Evolutionary conservation across 805 yeast species (phyloP).

Genomic region (Metschnikowia dekortorum): DNA sequence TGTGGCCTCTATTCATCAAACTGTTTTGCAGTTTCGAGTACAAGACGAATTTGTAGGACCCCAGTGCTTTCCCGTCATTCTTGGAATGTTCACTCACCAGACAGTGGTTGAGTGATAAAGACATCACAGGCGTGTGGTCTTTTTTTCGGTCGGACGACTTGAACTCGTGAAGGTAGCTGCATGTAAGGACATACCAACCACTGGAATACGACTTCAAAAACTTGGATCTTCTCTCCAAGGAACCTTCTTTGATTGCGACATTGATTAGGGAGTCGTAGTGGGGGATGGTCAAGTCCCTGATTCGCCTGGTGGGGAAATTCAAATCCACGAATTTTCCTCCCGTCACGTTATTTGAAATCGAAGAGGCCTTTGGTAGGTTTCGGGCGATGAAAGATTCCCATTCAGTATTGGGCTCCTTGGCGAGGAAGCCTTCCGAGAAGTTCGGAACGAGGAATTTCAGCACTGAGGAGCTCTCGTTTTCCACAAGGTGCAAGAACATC

Average conservation of each 20-base stretch:
- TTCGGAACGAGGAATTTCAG: slow-evolving; percentile 62
- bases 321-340: slow-evolving; percentile 40
- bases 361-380: slow-evolving; percentile 43
- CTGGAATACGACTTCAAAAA: slow-evolving; percentile 85
- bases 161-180: slow-evolving; percentile 86
- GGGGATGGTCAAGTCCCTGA: slow-evolving; percentile 56
- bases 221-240: slow-evolving; percentile 85
- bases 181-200: slow-evolving; percentile 89
- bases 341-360: slow-evolving; percentile 21
- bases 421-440: slow-evolving; percentile 51
- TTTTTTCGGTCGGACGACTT: slow-evolving; percentile 75
- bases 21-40: slow-evolving; percentile 69
- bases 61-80: slow-evolving; percentile 54
- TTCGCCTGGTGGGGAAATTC: slow-evolving; percentile 32
- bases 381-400: slow-evolving; percentile 81
- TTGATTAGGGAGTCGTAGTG: slow-evolving; percentile 68
- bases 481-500: slow-evolving; percentile 64
- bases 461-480: slow-evolving; percentile 69
- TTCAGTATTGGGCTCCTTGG: slow-evolving; percentile 76
- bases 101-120: slow-evolving; percentile 74
- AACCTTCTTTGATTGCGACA: slow-evolving; percentile 63
- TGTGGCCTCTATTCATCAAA: slow-evolving; percentile 74
- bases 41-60: slow-evolving; percentile 72
- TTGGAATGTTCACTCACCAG: slow-evolving; percentile 78
- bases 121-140: slow-evolving; percentile 80